A percentile compares a stretch with the other conserved stretches of the same genome.
Conservation (phyloP, 768 basidiomycete genomes). For the Kwoniella newhampshirensis region DNA sequence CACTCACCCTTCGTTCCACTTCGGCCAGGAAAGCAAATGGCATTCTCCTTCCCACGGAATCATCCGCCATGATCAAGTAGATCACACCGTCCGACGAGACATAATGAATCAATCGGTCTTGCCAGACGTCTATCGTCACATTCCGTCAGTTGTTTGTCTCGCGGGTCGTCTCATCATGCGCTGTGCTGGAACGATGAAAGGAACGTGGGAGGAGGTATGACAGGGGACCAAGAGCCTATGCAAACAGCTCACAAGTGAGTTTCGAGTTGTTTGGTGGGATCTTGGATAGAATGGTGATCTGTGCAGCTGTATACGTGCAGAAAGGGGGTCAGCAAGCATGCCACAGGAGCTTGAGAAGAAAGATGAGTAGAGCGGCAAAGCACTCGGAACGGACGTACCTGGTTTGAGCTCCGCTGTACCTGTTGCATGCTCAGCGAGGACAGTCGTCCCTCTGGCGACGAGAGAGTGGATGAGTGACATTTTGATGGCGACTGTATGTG, state of each 20-base stretch:
- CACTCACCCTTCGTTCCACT: slow-evolving; percentile 62
- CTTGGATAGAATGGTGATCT: slow-evolving; percentile 77
- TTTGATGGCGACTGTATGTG: neutral
- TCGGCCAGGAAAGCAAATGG: slow-evolving; percentile 91
- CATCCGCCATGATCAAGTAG: slow-evolving; percentile 92
- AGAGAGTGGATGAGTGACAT: slow-evolving; percentile 73
- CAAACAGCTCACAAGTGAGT: slow-evolving; percentile 51
- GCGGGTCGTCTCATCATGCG: neutral
- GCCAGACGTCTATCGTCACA: slow-evolving; percentile 51
- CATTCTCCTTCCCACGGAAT: slow-evolving; percentile 82
- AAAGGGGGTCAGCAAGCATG: neutral
- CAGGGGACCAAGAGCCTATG: too few species aligned
- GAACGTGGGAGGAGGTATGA: too few species aligned
- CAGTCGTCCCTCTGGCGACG: slow-evolving; percentile 71
- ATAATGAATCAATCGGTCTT: slow-evolving; percentile 89
- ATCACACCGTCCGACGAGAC: slow-evolving; percentile 82
- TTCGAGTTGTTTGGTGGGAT: slow-evolving; percentile 86
- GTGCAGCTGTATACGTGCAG: slow-evolving; percentile 45
- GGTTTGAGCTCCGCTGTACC: slow-evolving; percentile 84
- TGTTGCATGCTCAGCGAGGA: slow-evolving; percentile 83
- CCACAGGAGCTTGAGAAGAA: neutral
- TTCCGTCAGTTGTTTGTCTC: neutral
- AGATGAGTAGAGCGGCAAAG: neutral
- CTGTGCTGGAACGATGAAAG: neutral
- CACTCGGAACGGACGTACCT: slow-evolving; percentile 58